Conservation (phyloP, 352 stramenopile genomes). For the Peronosclerospora sorghi region DNA sequence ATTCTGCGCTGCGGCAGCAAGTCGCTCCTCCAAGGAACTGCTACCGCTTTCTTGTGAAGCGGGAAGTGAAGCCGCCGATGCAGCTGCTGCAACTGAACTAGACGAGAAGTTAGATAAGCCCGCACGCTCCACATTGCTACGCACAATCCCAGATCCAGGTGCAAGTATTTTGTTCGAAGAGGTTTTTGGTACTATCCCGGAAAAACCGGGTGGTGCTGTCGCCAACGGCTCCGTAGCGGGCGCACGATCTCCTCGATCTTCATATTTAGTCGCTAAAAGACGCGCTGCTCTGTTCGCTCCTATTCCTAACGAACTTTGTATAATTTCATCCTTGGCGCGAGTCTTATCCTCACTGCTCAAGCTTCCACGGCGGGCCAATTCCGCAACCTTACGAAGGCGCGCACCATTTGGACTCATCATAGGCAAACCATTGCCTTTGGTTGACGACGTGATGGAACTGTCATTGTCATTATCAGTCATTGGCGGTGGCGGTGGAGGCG, state of each 20-base stretch:
- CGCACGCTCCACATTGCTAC: constrained; percentile 14
- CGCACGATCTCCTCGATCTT: constrained; percentile 27
- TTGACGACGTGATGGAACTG: constrained; percentile 44
- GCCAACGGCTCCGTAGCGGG: constrained; percentile 14
- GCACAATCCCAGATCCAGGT: constrained; percentile 45
- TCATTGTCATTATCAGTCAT: constrained; percentile 62
- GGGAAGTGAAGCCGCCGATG: constrained; percentile 17
- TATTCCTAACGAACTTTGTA: constrained; percentile 74
- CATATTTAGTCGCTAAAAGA: constrained; percentile 45
- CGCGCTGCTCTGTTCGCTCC: constrained; percentile 48
- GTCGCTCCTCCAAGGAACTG: constrained; percentile 47
- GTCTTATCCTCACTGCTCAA: constrained; percentile 79
- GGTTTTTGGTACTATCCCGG: constrained; percentile 33
- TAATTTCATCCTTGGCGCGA: constrained; percentile 78
- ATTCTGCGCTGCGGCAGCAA: constrained; percentile 49
- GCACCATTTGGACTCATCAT: constrained; percentile 81
- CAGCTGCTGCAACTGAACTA: constrained; percentile 8
- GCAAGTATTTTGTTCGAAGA: constrained; percentile 38
- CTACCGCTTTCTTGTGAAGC: constrained; percentile 19
- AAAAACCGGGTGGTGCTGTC: constrained; percentile 38
- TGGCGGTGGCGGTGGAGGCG: constrained; percentile 46
- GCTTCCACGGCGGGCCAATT: constrained; percentile 63
- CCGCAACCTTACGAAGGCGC: constrained; percentile 62
- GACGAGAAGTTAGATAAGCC: constrained; percentile 13
- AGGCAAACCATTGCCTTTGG: constrained; percentile 35